phyloP scores from a whole-genome alignment of 345 rosid genomes.

The Melaleuca alternifolia region DNA sequence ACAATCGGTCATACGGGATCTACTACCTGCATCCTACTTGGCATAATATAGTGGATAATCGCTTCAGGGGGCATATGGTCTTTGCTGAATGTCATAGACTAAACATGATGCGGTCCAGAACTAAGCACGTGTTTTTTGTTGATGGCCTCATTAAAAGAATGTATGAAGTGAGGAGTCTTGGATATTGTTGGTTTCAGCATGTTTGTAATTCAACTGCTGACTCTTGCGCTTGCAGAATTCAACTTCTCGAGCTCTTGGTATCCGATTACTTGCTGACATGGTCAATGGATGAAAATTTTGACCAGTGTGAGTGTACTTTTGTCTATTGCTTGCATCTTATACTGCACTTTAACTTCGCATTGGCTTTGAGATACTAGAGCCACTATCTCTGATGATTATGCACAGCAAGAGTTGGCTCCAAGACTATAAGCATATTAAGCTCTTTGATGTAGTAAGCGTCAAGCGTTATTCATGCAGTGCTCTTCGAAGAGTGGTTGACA shows the following conservation, averaged over 20 bases:
- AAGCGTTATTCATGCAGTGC: slow-evolving; percentile 22
- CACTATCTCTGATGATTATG: neutral
- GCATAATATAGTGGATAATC: neutral
- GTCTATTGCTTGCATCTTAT: neutral
- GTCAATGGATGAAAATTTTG: slow-evolving; percentile 39
- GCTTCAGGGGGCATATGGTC: neutral
- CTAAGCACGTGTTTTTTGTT: neutral
- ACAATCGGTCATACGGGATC: neutral
- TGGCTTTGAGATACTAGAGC: neutral
- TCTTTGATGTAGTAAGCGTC: neutral
- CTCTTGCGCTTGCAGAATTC: slow-evolving; percentile 40
- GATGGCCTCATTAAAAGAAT: neutral
- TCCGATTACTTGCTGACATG: slow-evolving; percentile 58
- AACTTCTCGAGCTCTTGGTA: slow-evolving; percentile 67
- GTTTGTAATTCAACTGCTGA: slow-evolving; percentile 2
- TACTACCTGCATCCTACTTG: neutral
- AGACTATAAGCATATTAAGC: neutral
- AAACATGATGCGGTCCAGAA: neutral
- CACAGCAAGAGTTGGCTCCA: neutral
- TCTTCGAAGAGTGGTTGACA: slow-evolving; percentile 67
- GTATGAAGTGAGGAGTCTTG: neutral
- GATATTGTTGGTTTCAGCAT: neutral
- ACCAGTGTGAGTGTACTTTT: slow-evolving; percentile 28
- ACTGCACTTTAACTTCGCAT: neutral
- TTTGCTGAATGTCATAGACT: neutral